These are phyloP conservation scores for Schizothecium vesticola DNA, from an alignment of 495 filamentous ascomycete genomes.

Conservation along the genomic window DNA sequence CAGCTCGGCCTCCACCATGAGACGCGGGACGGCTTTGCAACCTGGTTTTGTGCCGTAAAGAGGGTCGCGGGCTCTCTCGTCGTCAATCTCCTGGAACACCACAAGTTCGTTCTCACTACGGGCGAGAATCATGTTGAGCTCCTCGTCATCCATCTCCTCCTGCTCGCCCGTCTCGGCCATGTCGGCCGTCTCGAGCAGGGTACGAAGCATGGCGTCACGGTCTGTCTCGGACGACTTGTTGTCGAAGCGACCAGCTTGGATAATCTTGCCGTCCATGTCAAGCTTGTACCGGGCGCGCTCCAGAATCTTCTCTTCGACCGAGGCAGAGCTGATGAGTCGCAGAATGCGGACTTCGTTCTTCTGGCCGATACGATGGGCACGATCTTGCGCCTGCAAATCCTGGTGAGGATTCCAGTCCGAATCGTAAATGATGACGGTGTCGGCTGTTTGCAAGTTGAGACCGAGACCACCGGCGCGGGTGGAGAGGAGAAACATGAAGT, in stretches of 20 bases:
- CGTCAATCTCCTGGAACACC: conserved; percentile 73
- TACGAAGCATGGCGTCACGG: conserved; percentile 89
- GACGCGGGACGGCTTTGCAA: conserved; percentile 61
- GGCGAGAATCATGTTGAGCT: conserved; percentile 83
- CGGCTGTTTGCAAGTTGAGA: conserved; percentile 92
- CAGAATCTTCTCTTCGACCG: conserved; percentile 96
- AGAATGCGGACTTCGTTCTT: conserved; percentile 99
- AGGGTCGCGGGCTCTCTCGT: conserved; percentile 56
- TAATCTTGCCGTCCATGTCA: conserved; percentile 99
- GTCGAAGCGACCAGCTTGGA: conserved; percentile 97
- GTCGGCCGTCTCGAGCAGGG: conserved; percentile 86
- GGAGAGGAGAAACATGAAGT: conserved; percentile 98
- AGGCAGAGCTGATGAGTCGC: conserved; percentile 90
- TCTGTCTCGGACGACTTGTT: conserved; percentile 99
- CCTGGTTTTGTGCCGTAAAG: conserved; percentile 62
- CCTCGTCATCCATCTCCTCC: conserved; percentile 95
- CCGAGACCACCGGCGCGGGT: conserved; percentile 97
- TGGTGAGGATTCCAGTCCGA: conserved; percentile 99
- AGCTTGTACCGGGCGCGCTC: conserved; percentile 97
- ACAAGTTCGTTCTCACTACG: conserved; percentile 66
- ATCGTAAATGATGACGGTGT: conserved; percentile 99
- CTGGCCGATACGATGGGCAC: conserved; percentile 98
- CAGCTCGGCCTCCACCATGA: conserved; percentile 83
- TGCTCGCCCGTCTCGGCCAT: conserved; percentile 77
- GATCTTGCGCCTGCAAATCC: conserved; percentile 98